These are phyloP conservation scores for Pseudozyma hubeiensis DNA, from an alignment of 1,284 basidiomycete species.

Conservation along the genomic window DNA sequence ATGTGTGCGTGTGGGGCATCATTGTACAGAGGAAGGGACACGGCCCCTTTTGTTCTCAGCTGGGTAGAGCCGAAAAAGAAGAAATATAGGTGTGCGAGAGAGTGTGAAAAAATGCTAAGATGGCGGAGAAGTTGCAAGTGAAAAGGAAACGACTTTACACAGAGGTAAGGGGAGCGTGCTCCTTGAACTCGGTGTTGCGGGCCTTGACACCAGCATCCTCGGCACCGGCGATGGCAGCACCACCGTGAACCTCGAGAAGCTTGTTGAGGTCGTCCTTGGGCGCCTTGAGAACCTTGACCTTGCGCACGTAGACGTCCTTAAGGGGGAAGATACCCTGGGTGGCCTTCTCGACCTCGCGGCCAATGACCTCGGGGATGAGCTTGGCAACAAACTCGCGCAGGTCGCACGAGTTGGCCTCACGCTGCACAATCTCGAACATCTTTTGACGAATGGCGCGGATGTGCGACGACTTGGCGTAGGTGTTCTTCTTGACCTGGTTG, in stretches of 20 bases:
- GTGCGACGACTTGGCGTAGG: slow-evolving; percentile 95
- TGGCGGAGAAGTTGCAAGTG: slow-evolving; percentile 1
- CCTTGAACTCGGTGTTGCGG: slow-evolving; percentile 86
- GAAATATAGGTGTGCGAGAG: slow-evolving; percentile 13
- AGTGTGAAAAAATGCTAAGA: slow-evolving; percentile 6
- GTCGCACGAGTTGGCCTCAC: slow-evolving; percentile 94
- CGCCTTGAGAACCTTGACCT: slow-evolving; percentile 90
- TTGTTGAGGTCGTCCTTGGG: slow-evolving; percentile 97
- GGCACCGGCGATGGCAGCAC: slow-evolving; percentile 69
- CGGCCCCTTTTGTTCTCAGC: slow-evolving; percentile 30
- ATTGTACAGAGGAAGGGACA: slow-evolving; percentile 42
- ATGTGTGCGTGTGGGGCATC: slow-evolving; percentile 26
- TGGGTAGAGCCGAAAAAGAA: slow-evolving; percentile 5
- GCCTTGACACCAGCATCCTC: slow-evolving; percentile 90
- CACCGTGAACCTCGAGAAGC: slow-evolving; percentile 94
- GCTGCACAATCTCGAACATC: slow-evolving; percentile 99
- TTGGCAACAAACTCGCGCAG: slow-evolving; percentile 95
- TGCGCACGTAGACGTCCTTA: slow-evolving; percentile 90
- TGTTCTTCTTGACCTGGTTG: slow-evolving; percentile 98
- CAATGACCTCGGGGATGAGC: slow-evolving; percentile 98
- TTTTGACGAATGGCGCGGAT: slow-evolving; percentile 98
- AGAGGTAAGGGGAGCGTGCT: slow-evolving; percentile 85
- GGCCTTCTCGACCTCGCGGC: slow-evolving; percentile 99
- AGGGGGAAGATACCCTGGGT: slow-evolving; percentile 95
- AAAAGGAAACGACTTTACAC: slow-evolving; percentile 68